Percentiles rank a stretch among this genome's conserved stretches.
Conservation (phyloP, 2,329 filamentous ascomycete genomes). For the Fusarium falciforme region DNA sequence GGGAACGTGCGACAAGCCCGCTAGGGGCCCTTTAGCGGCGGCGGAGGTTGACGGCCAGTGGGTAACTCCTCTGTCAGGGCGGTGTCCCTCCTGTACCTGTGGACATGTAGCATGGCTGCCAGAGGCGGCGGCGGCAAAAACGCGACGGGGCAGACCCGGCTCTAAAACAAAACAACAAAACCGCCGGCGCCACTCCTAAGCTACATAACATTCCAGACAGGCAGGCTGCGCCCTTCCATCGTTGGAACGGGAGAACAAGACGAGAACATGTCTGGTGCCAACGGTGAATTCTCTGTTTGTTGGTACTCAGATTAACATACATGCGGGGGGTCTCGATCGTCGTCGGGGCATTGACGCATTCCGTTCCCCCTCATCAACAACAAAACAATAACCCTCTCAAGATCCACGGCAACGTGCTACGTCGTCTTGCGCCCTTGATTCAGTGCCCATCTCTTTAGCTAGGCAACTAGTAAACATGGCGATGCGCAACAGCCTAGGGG, state of each 20-base stretch:
- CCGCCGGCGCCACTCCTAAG: conserved; percentile 22
- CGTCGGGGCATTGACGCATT: conserved; percentile 2
- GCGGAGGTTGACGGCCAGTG: conserved; percentile 14
- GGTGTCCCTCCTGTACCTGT: neutral
- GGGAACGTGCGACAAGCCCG: conserved; percentile 12
- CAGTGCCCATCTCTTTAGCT: neutral
- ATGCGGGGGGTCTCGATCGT: conserved; percentile 10
- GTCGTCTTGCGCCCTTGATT: neutral
- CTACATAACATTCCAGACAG: conserved; percentile 19
- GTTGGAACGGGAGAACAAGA: conserved; percentile 1
- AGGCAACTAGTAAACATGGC: neutral
- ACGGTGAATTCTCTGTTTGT: neutral
- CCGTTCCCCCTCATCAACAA: conserved; percentile 12
- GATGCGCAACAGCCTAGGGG: neutral
- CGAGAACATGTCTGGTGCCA: neutral
- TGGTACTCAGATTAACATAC: neutral
- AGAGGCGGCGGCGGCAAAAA: conserved; percentile 27
- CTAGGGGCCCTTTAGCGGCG: conserved; percentile 24
- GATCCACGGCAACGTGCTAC: neutral
- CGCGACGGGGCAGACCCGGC: neutral
- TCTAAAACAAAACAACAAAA: conserved; percentile 35
- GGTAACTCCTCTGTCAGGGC: conserved; percentile 2
- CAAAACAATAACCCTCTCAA: conserved; percentile 1
- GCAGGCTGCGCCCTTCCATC: neutral
- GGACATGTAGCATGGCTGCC: neutral